Evolutionary conservation across 345 rosid species (phyloP), one percentile per base, ranked within the genome.

Genomic region (Lagerstroemia speciosa): DNA sequence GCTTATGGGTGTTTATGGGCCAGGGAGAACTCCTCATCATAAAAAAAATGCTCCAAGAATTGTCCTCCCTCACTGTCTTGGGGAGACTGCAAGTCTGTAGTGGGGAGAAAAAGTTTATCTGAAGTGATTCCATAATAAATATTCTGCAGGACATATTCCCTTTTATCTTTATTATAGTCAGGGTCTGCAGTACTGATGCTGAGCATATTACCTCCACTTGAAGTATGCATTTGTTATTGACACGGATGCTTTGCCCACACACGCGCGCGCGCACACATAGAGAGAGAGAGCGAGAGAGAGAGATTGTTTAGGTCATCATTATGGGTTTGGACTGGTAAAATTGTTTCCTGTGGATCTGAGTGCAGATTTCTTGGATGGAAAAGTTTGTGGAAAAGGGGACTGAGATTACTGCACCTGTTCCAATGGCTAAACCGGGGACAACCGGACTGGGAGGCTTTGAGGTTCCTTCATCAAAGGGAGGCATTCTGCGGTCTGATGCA

Each of bases 371-470:
- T 1, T 94, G 99, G 99, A 91, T 94, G 98, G 93, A 94, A 69
- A 94, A 94, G 75, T 94, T 94, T 81, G 90, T 94, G 70, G 77
- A 78, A 73, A 91, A 84, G 80, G 99, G 98, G 71, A 94, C 89
- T 78, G 93, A 91, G 85, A 94, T 94, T 74, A 89, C 86, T 61
- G 99, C 99, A 64, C 99, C 99, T 73, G 97, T 94, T 62, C 99
- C 99, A 12, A 88, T 89, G 99, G 80, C 93, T 78, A 94, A 91
- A 34, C 77, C 93, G 2, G 93, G 93, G 78, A 94, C 99, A 53
- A 94, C 99, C 33, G 99, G 99, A 32, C 99, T 94, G 69, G 99
- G 99, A 73, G 99, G 99, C 67, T 94, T 94, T 80, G 99, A 94
- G 64, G 99, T 91, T 80, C 99, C 99, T 57, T 89, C 89, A 62